phyloP scores from a whole-genome alignment of 257 asterid species.

The Gentiana straminea region DNA sequence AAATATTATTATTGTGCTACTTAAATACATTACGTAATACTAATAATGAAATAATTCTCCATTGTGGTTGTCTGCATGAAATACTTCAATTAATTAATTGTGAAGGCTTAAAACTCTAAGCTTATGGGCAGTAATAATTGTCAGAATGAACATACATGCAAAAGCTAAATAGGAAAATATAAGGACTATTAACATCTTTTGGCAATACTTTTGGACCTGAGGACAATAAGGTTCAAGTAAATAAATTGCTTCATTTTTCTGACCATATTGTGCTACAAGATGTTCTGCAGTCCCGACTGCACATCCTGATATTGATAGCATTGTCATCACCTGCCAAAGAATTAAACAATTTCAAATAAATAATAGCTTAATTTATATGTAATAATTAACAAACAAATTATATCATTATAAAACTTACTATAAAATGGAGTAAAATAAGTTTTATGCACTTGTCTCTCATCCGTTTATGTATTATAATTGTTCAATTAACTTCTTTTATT shows the following conservation, averaged over 20 bases:
- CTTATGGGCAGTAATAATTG: conserved; percentile 27
- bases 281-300: conserved; percentile 33
- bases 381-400: too few species aligned
- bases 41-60: too few species aligned
- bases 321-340: conserved; percentile 23
- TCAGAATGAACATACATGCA: conserved; percentile 20
- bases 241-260: conserved; percentile 11
- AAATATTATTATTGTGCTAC: too few species aligned
- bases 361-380: too few species aligned
- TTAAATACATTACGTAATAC: too few species aligned
- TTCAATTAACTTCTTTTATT: too few species aligned
- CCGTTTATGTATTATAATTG: too few species aligned
- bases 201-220: conserved; percentile 24
- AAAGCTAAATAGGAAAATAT: conserved; percentile 23
- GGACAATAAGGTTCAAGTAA: conserved; percentile 30
- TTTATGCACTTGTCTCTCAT: too few species aligned
- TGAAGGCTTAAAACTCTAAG: conserved; percentile 17
- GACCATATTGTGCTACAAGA: conserved; percentile 29
- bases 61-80: too few species aligned
- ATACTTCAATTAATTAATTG: not conserved
- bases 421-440: too few species aligned
- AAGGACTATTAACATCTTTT: conserved; percentile 14
- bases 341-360: not conserved
- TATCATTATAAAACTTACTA: too few species aligned
- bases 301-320: conserved; percentile 30